Evolutionary conservation across 495 filamentous ascomycete genomes (phyloP), one percentile per base, ranked within the genome.

Genomic region (Astrothelium subdiscretum): DNA sequence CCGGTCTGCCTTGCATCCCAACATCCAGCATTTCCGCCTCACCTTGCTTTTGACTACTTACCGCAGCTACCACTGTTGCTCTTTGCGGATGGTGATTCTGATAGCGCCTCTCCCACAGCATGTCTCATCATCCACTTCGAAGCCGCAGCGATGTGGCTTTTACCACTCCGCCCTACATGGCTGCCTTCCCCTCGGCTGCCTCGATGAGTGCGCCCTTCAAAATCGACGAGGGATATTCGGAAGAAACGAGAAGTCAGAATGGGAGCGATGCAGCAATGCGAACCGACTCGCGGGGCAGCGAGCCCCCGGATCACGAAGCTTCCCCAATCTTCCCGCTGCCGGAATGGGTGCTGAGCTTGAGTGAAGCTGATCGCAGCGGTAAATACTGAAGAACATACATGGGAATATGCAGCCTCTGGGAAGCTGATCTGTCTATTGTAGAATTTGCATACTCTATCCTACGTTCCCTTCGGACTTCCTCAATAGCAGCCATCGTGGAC

Each of bases 401-500:
- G 20, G 11, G 20, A 54, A 20, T n/a, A 10, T 11, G 20, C n/a
- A 24, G 18, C 11, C 12, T 60, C 31, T 32, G 29, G 24, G 35
- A 35, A 26, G 48, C 42, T 63, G 18, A 54, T 26, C 59, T 62
- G 22, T 51, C n/a, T 58, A 24, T 42, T 31, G 13, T 24, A 71
- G 84, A 81, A 65, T 77, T 87, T 44, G 80, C 80, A 29, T 84
- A 87, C 77, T 74, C 79, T 2, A 76, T 95, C 26, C 77, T 96
- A 38, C 82, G 83, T 63, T 84, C 86, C 57, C 78, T 96, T 4
- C 86, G 85, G 22, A 91, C 89, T 22, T 85, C 85, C 32, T 81
- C 84, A 13, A 84, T 95, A 58, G 84, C 86, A 18, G 79, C 83
- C n/a, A 83, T 96, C 24, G 89, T 94, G 27, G 85, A 88, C 44